A percentile compares a stretch with the other conserved stretches of the same genome.
Evolutionary conservation across 2,329 filamentous ascomycete species (phyloP).

Genomic region (Colletotrichum spinosum): DNA sequence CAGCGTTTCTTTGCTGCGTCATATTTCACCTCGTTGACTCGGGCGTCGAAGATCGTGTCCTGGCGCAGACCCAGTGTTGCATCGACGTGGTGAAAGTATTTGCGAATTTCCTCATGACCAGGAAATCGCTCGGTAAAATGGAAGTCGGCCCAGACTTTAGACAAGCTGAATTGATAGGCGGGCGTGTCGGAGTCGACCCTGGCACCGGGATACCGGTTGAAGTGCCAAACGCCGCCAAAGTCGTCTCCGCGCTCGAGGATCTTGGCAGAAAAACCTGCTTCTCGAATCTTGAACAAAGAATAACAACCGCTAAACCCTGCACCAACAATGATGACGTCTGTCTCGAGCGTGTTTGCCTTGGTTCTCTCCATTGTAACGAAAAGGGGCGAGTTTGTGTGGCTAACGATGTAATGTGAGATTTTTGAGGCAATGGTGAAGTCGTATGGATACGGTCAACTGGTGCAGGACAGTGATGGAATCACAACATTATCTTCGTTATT

Average conservation of each 20-base stretch:
- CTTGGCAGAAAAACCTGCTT: conserved; percentile 48
- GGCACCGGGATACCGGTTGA: conserved; percentile 52
- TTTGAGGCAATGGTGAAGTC: too few relatives aligned
- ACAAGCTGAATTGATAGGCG: conserved; percentile 49
- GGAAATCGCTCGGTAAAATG: conserved; percentile 56
- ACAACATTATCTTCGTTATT: too few relatives aligned
- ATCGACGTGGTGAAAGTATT: conserved; percentile 60
- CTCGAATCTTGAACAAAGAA: conserved; percentile 48
- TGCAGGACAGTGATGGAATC: too few relatives aligned
- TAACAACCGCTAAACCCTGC: conserved; percentile 41
- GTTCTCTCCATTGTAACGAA: too few relatives aligned
- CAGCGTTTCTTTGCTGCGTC: conserved; percentile 51
- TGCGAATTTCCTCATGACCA: conserved; percentile 50
- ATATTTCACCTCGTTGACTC: conserved; percentile 54
- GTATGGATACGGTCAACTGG: too few relatives aligned
- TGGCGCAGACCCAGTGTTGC: conserved; percentile 55
- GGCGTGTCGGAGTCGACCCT: conserved; percentile 50
- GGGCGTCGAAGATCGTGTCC: conserved; percentile 57
- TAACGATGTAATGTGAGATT: too few relatives aligned
- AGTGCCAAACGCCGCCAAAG: conserved; percentile 19
- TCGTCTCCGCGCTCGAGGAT: conserved; percentile 49
- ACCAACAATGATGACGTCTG: conserved; percentile 41
- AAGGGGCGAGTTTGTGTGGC: too few relatives aligned
- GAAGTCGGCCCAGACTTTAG: conserved; percentile 56
- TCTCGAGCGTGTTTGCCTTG: neutral